Conservation (phyloP, 2,329 filamentous ascomycete genomes). For the Arthrobotrys pseudoclavata region DNA sequence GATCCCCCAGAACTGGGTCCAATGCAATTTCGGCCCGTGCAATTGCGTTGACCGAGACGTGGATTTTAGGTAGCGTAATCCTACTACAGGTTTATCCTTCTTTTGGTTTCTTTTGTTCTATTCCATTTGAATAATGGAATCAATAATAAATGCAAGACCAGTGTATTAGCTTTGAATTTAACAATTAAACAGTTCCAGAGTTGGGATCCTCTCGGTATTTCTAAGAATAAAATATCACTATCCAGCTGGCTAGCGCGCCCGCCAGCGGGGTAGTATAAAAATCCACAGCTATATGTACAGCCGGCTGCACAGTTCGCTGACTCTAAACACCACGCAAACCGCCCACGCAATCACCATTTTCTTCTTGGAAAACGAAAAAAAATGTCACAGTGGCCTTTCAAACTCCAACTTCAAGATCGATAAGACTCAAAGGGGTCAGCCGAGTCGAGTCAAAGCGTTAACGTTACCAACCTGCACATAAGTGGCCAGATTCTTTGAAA, state of each 20-base stretch:
- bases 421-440: background rate
- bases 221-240: background rate
- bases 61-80: too few species aligned
- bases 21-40: too few species aligned
- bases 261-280: background rate
- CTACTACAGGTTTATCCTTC: too few species aligned
- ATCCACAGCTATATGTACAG: background rate
- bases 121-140: too few species aligned
- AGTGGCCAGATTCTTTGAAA: background rate
- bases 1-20: too few species aligned
- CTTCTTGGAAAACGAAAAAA: background rate
- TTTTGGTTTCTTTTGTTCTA: too few species aligned
- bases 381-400: background rate
- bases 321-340: constrained; percentile 2
- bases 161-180: too few species aligned
- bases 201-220: background rate
- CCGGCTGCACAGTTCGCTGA: background rate
- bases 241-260: background rate
- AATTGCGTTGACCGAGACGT: too few species aligned
- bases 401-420: background rate
- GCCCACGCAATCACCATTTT: background rate
- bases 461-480: background rate
- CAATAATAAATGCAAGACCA: too few species aligned
- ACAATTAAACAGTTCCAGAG: background rate
- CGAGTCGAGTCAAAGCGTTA: background rate